phyloP scores from a whole-genome alignment of 768 basidiomycete genomes.

The Lyophyllum shimeji region DNA sequence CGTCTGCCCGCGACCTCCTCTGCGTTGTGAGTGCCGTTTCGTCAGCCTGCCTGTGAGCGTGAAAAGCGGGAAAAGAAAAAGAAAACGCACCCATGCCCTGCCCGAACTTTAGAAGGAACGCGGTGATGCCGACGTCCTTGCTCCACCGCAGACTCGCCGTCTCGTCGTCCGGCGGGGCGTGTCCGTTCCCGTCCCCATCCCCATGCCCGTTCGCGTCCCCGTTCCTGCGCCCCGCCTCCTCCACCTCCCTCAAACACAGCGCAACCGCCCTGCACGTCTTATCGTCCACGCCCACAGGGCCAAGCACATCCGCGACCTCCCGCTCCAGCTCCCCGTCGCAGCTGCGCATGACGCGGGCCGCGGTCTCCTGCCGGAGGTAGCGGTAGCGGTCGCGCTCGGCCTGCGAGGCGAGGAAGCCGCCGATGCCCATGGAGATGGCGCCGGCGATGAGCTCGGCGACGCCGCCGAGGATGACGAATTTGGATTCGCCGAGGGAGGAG shows the following conservation, averaged over 20 bases:
- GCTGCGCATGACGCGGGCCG: constrained; percentile 80
- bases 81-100: constrained; percentile 73
- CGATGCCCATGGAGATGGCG: constrained; percentile 97
- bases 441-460: constrained; percentile 96
- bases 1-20: constrained; percentile 88
- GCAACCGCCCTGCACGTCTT: constrained; percentile 78
- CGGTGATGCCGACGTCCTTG: constrained; percentile 81
- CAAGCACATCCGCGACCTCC: constrained; percentile 86
- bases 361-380: constrained; percentile 72
- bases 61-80: background rate
- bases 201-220: background rate
- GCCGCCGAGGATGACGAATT: constrained; percentile 91
- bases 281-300: constrained; percentile 88
- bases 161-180: constrained; percentile 66
- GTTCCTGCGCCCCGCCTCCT: constrained; percentile 38
- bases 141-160: constrained; percentile 60
- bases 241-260: constrained; percentile 66
- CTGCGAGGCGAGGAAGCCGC: constrained; percentile 96
- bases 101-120: constrained; percentile 96
- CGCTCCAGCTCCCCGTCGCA: constrained; percentile 97
- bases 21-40: constrained; percentile 30
- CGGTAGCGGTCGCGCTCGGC: constrained; percentile 95
- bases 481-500: constrained; percentile 84
- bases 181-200: no score
- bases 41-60: no score